Percentiles rank a stretch among this genome's conserved stretches.
Conservation (phyloP, 768 basidiomycete species). For the Mycena albidolilacea region DNA sequence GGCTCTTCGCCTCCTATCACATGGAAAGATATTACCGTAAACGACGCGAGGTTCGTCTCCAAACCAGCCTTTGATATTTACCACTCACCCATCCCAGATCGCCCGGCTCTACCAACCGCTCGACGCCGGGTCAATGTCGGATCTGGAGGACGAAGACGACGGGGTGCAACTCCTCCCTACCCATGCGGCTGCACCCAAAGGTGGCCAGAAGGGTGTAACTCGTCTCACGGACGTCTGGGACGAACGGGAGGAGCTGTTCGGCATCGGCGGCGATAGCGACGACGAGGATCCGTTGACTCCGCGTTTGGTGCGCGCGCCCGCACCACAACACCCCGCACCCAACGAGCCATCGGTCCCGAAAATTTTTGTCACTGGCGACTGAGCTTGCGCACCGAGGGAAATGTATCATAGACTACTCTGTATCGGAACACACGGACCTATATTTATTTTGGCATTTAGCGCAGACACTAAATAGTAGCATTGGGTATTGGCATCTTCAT, state of each 20-base stretch:
- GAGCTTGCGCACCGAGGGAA: not conserved
- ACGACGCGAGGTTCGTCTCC: slow-evolving; percentile 75
- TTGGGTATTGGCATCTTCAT: slow-evolving; percentile 10
- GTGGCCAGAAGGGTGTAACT: slow-evolving; percentile 43
- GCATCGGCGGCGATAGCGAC: slow-evolving; percentile 75
- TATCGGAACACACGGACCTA: slow-evolving; percentile 26
- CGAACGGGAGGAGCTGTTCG: slow-evolving; percentile 83
- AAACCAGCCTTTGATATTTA: not conserved
- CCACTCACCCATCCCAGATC: slow-evolving; percentile 62
- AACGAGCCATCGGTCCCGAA: slow-evolving; percentile 42
- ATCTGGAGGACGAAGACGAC: slow-evolving; percentile 70
- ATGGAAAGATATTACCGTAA: slow-evolving; percentile 84
- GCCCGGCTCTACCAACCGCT: slow-evolving; percentile 84
- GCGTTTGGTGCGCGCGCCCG: slow-evolving; percentile 34
- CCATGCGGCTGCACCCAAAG: slow-evolving; percentile 49
- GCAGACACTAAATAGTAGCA: not conserved
- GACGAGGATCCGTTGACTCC: slow-evolving; percentile 58
- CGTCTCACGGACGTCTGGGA: slow-evolving; percentile 81
- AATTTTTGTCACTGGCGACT: slow-evolving; percentile 36
- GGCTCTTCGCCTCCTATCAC: slow-evolving; percentile 76
- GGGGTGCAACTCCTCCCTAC: slow-evolving; percentile 71
- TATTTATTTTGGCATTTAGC: slow-evolving; percentile 18
- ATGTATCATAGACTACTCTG: slow-evolving; percentile 31
- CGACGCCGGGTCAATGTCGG: slow-evolving; percentile 63
- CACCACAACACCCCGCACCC: slow-evolving; percentile 46